phyloP scores from a whole-genome alignment of 1,139 yeast genomes.

The Hanseniaspora uvarum region DNA sequence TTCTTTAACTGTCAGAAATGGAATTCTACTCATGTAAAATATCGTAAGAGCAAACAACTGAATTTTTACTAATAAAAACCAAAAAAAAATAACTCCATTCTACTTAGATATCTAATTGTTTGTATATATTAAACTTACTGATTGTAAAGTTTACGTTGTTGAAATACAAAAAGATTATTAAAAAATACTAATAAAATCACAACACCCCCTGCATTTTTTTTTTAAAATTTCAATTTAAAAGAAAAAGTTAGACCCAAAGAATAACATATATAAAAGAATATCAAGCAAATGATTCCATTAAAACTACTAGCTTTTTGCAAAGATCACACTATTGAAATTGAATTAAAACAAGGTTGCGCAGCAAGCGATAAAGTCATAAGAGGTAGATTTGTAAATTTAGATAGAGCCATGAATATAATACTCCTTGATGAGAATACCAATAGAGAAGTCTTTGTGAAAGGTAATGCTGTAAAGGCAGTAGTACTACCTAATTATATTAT shows the following conservation, averaged over 20 bases:
- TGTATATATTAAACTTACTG: no score
- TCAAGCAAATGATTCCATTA: slow-evolving; percentile 60
- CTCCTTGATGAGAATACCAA: slow-evolving; percentile 65
- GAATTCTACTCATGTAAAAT: no score
- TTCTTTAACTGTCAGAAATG: no score
- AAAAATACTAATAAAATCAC: no score
- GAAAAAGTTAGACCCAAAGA: not conserved
- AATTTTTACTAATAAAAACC: no score
- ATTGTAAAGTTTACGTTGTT: no score
- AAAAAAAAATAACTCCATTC: no score
- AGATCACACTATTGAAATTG: slow-evolving; percentile 79
- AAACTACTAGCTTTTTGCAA: slow-evolving; percentile 84
- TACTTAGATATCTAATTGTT: no score
- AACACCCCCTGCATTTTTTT: not conserved
- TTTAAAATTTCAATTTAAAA: no score
- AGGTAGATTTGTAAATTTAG: slow-evolving; percentile 79
- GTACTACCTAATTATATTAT: slow-evolving; percentile 61
- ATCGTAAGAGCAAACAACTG: no score
- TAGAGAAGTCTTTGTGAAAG: slow-evolving; percentile 75
- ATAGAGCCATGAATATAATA: slow-evolving; percentile 92
- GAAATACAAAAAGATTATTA: no score
- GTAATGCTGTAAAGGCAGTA: slow-evolving; percentile 63
- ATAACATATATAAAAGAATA: not conserved
- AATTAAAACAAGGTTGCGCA: slow-evolving; percentile 50
- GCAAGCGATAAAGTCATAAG: slow-evolving; percentile 71